Base-by-base conservation (phyloP, 1,139 yeast species). In the Yamadazyma kanchanaburiensis region DNA sequence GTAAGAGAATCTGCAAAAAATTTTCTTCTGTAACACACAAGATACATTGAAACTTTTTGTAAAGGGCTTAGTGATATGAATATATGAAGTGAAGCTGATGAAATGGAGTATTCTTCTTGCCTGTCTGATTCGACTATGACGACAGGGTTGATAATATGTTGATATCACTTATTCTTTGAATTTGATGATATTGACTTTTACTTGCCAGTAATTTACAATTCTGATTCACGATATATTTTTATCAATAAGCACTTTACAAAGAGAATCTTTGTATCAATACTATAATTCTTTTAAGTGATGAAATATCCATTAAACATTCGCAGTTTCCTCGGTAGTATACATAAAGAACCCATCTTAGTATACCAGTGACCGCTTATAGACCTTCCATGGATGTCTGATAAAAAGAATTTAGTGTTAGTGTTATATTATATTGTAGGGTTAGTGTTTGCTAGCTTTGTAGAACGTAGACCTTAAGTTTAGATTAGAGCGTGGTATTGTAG, bases 241-340 rank as follows among this genome's bases (percentile, higher is more conserved):
- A 37, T 37, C 35, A 31, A 35, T 47, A 48, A 51, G 55, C 55
- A 48, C 51, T 39, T 35, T 31, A 40, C 38, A 45, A 41, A 39
- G 48, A 41, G 52, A 39, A 7, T 18, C 7, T 18, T 7, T 18
- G 20, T 25, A 27, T 35, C 37, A 38, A 60, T 17, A 8, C 21
- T 12, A 6, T 6, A 9, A 9, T 24, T 8, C 18, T 8, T 9
- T 58, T 61, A 77, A 55, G 67, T 80, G 89, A 81, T 80, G 89
- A 81, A 77, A 77, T 61, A 61, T 68, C 64, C 77, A 77, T 69
- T 70, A 61, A 76, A 80, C 89, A 80, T 80, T 80, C 88, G 88
- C 88, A 80, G 88, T 80, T 80, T 80, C 88, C 88, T 74, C 88
- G 88, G 88, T 80, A 81, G 85, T 79, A 67, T 74, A 76, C 87